These are phyloP conservation scores for Vitis hybrid DNA, from an alignment of 177 flowering plant genomes.

Conservation along the genomic window DNA sequence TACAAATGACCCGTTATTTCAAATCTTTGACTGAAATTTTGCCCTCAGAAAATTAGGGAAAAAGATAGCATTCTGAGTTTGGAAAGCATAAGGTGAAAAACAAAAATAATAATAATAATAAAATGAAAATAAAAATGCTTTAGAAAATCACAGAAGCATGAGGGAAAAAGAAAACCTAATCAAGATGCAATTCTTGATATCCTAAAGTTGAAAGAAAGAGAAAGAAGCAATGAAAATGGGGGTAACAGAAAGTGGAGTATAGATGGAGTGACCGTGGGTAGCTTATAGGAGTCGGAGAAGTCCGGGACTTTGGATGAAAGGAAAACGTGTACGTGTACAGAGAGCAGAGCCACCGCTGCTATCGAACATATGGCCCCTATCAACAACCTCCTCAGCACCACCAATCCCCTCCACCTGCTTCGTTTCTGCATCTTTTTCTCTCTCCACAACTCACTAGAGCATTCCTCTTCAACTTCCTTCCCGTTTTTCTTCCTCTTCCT, in stretches of 20 bases:
- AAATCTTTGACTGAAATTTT: too few species aligned
- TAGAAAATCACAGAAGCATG: too few species aligned
- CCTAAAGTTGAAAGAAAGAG: background rate
- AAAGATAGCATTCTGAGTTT: too few species aligned
- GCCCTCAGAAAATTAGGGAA: too few species aligned
- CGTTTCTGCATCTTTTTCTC: constrained; percentile 47
- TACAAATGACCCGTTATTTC: too few species aligned
- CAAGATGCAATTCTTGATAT: background rate
- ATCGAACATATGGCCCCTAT: constrained; percentile 55
- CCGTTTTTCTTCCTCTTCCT: background rate
- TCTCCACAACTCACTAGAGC: background rate
- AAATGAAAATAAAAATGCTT: too few species aligned
- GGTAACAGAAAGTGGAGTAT: background rate
- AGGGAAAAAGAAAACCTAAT: background rate
- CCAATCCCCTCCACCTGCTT: constrained; percentile 37
- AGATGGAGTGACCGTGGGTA: constrained; percentile 37
- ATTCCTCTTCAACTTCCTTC: background rate
- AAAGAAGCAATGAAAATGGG: background rate
- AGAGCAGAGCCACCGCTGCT: constrained; percentile 54
- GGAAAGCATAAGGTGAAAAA: too few species aligned
- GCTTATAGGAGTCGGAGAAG: constrained; percentile 41
- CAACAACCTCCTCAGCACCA: constrained; percentile 44
- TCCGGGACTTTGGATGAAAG: constrained; percentile 40
- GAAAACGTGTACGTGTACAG: constrained; percentile 46
- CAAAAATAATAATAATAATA: too few species aligned